Evolutionary conservation across 1,284 basidiomycete species (phyloP).

Genomic region (Microstroma glucosiphilum): DNA sequence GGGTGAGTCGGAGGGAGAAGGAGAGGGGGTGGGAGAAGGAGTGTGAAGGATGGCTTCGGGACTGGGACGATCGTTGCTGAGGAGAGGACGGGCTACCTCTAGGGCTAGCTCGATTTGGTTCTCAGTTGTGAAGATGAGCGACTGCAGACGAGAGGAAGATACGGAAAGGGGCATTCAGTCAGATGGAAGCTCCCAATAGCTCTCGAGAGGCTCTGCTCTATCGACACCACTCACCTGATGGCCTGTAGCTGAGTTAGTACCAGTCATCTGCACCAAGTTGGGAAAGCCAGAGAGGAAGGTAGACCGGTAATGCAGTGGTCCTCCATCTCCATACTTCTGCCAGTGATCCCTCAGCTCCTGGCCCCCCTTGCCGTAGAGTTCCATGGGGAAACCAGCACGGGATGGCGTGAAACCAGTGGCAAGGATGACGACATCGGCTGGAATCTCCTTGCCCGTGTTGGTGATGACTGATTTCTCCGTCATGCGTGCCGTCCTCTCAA

Average conservation of each 20-base stretch:
- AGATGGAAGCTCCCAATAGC: conserved; percentile 6
- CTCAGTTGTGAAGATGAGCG: conserved; percentile 40
- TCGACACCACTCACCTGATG: too few relatives aligned
- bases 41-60: conserved; percentile 27
- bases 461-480: conserved; percentile 38
- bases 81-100: conserved; percentile 29
- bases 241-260: conserved; percentile 44
- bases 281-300: conserved; percentile 41
- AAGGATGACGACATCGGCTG: conserved; percentile 47
- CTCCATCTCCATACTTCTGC: conserved; percentile 36
- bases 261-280: conserved; percentile 41
- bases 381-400: conserved; percentile 36
- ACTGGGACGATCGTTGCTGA: conserved; percentile 23
- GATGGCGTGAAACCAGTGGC: conserved; percentile 43
- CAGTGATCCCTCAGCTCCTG: conserved; percentile 37
- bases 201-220: too few relatives aligned
- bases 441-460: conserved; percentile 32
- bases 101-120: conserved; percentile 34
- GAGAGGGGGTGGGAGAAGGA: conserved; percentile 12
- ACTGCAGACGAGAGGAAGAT: too few relatives aligned
- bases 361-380: conserved; percentile 24
- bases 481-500: conserved; percentile 31
- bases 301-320: conserved; percentile 35
- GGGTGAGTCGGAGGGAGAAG: conserved; percentile 6
- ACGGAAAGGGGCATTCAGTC: too few relatives aligned